Percentiles rank a stretch among this genome's conserved stretches.
These are phyloP conservation scores for Hibiscus tridactylites DNA, from an alignment of 345 rosid species.

Conservation along the genomic window DNA sequence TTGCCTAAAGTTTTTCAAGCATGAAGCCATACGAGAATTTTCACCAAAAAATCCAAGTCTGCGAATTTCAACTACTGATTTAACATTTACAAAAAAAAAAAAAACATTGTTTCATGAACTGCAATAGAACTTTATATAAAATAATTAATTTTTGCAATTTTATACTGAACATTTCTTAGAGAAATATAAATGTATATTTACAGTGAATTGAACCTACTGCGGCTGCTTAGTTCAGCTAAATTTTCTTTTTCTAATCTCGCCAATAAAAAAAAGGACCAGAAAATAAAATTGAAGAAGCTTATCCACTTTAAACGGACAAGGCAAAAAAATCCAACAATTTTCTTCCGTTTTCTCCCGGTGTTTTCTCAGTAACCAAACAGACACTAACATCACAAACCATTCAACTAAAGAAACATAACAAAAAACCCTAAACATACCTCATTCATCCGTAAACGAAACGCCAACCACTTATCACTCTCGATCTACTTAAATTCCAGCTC, in stretches of 20 bases:
- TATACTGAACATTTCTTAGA: neutral
- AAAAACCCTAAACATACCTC: slow-evolving; percentile 18
- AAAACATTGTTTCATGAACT: neutral
- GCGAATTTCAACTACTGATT: neutral
- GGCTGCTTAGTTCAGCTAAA: slow-evolving; percentile 8
- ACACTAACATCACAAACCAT: neutral
- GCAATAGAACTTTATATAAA: neutral
- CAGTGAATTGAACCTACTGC: slow-evolving; percentile 13
- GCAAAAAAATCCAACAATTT: neutral
- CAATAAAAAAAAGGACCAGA: neutral
- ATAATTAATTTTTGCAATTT: neutral
- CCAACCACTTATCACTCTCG: slow-evolving; percentile 10
- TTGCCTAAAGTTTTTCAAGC: neutral
- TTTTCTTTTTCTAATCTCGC: neutral
- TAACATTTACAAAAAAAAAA: neutral
- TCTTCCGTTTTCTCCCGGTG: neutral
- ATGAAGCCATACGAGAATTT: neutral
- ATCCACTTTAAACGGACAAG: slow-evolving; percentile 8
- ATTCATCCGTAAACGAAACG: slow-evolving; percentile 18
- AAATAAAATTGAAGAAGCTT: slow-evolving; percentile 1
- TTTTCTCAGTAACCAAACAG: slow-evolving; percentile 32
- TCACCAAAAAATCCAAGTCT: neutral
- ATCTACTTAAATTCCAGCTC: slow-evolving; percentile 7
- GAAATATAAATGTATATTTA: neutral
- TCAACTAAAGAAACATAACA: neutral